A percentile compares a stretch with the other conserved stretches of the same genome.
phyloP scores from a whole-genome alignment of 202 grass and related monocot genomes.

The Tripidium arundinaceum region DNA sequence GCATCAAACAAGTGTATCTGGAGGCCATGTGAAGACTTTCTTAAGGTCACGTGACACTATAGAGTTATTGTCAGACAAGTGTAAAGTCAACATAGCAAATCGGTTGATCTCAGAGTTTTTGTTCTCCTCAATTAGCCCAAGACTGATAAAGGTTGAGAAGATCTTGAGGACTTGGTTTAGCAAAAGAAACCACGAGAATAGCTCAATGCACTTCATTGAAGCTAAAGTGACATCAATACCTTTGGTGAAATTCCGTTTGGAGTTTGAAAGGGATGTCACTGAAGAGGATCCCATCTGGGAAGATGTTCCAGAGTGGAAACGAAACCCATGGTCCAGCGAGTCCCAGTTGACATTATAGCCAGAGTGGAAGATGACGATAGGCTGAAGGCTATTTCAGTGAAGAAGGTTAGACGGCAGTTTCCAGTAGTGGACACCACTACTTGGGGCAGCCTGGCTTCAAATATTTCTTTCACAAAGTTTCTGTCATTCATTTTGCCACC shows the following conservation, averaged over 20 bases:
- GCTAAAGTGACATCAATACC: slow-evolving; percentile 56
- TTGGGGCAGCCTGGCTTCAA: slow-evolving; percentile 80
- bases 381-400: slow-evolving; percentile 61
- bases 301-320: slow-evolving; percentile 73
- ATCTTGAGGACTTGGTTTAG: slow-evolving; percentile 54
- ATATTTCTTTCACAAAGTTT: slow-evolving; percentile 88
- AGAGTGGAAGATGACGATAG: slow-evolving; percentile 57
- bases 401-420: slow-evolving; percentile 57
- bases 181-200: slow-evolving; percentile 36
- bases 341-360: slow-evolving; percentile 59
- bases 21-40: slow-evolving; percentile 34
- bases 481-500: slow-evolving; percentile 67
- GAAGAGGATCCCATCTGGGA: slow-evolving; percentile 50
- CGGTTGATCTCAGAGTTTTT: slow-evolving; percentile 52
- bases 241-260: slow-evolving; percentile 68
- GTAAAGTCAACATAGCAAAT: slow-evolving; percentile 29
- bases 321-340: slow-evolving; percentile 44
- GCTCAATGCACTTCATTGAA: slow-evolving; percentile 51
- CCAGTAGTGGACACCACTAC: slow-evolving; percentile 48
- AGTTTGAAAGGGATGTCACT: slow-evolving; percentile 68
- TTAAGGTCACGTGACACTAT: slow-evolving; percentile 52
- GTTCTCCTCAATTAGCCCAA: slow-evolving; percentile 71
- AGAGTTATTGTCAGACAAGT: slow-evolving; percentile 59
- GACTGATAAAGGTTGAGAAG: slow-evolving; percentile 54
- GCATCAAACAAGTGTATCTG: slow-evolving; percentile 37